Base-by-base conservation (phyloP, 139 green algal species). In the Haematococcus sp. region DNA sequence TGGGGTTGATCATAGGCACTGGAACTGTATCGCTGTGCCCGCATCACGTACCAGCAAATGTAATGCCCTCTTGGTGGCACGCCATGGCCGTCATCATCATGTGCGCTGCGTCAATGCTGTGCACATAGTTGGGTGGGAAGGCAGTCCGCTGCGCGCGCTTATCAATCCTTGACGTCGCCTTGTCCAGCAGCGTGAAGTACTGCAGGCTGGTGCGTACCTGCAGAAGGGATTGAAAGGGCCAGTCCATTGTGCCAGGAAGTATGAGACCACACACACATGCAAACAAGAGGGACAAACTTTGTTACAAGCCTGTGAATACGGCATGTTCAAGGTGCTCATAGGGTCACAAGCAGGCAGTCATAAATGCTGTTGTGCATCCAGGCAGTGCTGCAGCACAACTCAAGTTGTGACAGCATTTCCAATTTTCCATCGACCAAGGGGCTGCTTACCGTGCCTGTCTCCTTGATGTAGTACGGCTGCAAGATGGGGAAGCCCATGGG, bases 51-150 rank as follows among this genome's bases (percentile, higher is more conserved):
- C 72, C 66, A 46, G 66, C 75, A 63, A 74, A 74, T 34, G 68
- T 46, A 13, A 73, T 68, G 46, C 63, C 73, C 9, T 67, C 28
- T 17, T 27, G 1, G 4, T 40, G 3, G 32, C 63, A 81, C 59
- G 68, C 89, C 1, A 92, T 73, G 2, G 94, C 94, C 2, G 95
- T 98, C 81, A 96, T 86, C 95, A 99, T 98, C 95, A 99, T 98
- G 93, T 99, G 95, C 25, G 87, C 84, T 35, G 86, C 90, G 84
- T 99, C 95, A 19, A 99, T 74, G 35, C 85, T 94, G 86, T 99
- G 95, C 70, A 99, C 93, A 88, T 88, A 99, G 85, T 99, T 99
- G 51, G 95, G 95, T 2, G 95, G 89, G 81, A 99, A 98, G 51
- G 93, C 95, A 22, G 78, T 94, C 40, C 84, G 69, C 88, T 99